Conservation (phyloP, 2,329 filamentous ascomycete genomes). For the Colletotrichum neosansevieriae region DNA sequence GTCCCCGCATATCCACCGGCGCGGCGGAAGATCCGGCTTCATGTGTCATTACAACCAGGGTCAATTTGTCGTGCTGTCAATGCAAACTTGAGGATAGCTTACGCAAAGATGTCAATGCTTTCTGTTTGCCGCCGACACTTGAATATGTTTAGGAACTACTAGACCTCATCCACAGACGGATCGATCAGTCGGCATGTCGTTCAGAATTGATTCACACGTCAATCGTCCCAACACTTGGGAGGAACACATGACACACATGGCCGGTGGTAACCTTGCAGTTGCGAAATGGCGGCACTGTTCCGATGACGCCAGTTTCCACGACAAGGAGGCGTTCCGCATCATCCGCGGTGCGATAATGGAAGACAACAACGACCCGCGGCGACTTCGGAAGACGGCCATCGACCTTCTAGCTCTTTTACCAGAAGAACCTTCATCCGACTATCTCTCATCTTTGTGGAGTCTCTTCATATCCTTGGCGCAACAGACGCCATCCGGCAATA, state of each 20-base stretch:
- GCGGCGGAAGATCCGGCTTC: constrained; percentile 9
- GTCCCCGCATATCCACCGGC: constrained; percentile 16
- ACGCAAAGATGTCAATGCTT: neutral
- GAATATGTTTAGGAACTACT: too few species aligned
- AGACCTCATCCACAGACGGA: too few species aligned
- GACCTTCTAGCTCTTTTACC: constrained; percentile 16
- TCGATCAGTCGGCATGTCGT: neutral
- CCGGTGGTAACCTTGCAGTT: neutral
- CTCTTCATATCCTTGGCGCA: constrained; percentile 39
- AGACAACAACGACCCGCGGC: constrained; percentile 20
- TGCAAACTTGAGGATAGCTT: neutral
- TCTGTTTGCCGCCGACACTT: neutral
- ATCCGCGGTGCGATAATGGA: constrained; percentile 16
- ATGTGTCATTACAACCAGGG: neutral
- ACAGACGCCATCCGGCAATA: constrained; percentile 36
- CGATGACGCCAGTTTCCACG: constrained; percentile 17
- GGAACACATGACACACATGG: neutral
- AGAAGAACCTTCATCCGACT: neutral
- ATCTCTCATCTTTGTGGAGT: constrained; percentile 30
- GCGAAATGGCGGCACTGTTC: constrained; percentile 8
- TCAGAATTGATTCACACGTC: neutral
- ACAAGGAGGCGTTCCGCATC: constrained; percentile 8
- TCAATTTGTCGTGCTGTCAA: neutral
- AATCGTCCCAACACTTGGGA: neutral
- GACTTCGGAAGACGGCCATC: constrained; percentile 1